Evolutionary conservation across 768 basidiomycete genomes (phyloP).

Genomic region (Lepiota venenata): DNA sequence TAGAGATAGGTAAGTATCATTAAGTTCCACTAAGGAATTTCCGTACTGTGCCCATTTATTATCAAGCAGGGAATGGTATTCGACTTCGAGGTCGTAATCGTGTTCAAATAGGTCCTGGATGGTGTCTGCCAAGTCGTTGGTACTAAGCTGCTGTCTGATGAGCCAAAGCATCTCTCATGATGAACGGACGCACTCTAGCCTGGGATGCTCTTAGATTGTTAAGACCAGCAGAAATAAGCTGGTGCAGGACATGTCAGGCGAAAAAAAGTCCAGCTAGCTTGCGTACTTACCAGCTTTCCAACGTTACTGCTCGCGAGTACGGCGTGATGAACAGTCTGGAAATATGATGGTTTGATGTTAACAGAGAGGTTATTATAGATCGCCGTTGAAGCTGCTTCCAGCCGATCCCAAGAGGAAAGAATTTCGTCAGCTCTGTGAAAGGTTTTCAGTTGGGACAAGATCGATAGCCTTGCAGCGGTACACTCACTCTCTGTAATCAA

Average conservation of each 20-base stretch:
- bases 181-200: conserved; percentile 35
- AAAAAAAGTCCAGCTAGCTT: not conserved
- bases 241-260: not conserved
- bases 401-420: conserved; percentile 44
- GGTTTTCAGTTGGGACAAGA: not conserved
- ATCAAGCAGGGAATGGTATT: conserved; percentile 57
- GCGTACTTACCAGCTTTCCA: conserved; percentile 39
- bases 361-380: conserved; percentile 52
- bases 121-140: conserved; percentile 53
- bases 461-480: not conserved
- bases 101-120: conserved; percentile 56
- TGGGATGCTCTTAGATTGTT: conserved; percentile 65
- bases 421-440: conserved; percentile 54
- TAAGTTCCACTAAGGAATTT: conserved; percentile 6
- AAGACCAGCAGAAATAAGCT: conserved; percentile 53
- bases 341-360: conserved; percentile 55
- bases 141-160: conserved; percentile 35
- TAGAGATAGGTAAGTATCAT: not conserved
- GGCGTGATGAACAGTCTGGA: conserved; percentile 69
- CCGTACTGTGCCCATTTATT: conserved; percentile 67
- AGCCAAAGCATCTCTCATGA: not conserved
- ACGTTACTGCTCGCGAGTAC: conserved; percentile 57
- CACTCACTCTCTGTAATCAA: conserved; percentile 67
- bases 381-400: conserved; percentile 45
- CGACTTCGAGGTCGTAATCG: conserved; percentile 56